Conservation (phyloP, 306 rosid species). For the Fragaria vesca region DNA sequence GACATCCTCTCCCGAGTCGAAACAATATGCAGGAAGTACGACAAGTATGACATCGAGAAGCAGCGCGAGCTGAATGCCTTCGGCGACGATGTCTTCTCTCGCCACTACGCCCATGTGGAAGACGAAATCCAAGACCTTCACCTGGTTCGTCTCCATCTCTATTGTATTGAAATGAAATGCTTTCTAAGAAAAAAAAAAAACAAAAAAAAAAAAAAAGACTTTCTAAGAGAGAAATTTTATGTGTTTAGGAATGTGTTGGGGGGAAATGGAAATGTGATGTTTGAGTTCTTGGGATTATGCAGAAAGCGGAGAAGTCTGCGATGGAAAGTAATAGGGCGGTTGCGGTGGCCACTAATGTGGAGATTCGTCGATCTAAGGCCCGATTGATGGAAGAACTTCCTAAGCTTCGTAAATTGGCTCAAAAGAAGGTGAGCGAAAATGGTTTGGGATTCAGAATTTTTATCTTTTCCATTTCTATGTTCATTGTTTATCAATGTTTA, state of each 20-base stretch:
- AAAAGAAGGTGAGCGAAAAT: conserved; percentile 52
- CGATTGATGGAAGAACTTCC: conserved; percentile 83
- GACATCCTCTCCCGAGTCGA: conserved; percentile 83
- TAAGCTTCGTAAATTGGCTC: conserved; percentile 57
- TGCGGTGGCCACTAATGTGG: conserved; percentile 37
- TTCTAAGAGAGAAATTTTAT: no score
- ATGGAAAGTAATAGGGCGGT: conserved; percentile 43
- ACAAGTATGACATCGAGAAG: conserved; percentile 69
- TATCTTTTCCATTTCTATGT: background rate
- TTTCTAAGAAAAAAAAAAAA: no score
- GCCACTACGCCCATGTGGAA: conserved; percentile 48
- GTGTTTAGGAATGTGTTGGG: background rate
- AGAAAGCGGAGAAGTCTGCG: conserved; percentile 39
- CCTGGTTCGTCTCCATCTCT: conserved; percentile 23
- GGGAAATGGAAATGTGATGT: background rate
- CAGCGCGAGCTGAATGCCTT: conserved; percentile 66
- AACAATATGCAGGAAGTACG: conserved; percentile 64
- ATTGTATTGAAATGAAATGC: background rate
- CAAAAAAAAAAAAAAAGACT: no score
- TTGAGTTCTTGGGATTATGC: background rate
- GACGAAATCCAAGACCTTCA: conserved; percentile 45
- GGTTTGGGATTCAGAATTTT: background rate
- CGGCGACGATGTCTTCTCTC: conserved; percentile 69
- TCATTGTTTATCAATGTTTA: background rate
- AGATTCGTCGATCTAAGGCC: conserved; percentile 43